Evolutionary conservation across 2,329 filamentous ascomycete genomes (phyloP).

Genomic region (Aspergillus fischeri): DNA sequence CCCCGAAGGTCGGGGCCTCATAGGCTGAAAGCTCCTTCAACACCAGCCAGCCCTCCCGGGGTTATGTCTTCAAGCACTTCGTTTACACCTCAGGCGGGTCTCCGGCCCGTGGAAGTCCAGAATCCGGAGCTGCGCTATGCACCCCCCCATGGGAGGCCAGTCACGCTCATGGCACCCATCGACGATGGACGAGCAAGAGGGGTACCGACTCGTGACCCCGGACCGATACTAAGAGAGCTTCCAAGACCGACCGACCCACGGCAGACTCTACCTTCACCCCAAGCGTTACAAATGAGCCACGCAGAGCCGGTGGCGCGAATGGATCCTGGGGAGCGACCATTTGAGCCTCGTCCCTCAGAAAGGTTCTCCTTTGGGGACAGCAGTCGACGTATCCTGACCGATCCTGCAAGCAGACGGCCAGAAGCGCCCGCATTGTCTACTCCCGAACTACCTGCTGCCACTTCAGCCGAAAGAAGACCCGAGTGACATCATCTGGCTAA

Average conservation of each 20-base stretch:
- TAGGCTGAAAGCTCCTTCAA: slow-evolving; percentile 26
- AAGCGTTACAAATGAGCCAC: slow-evolving; percentile 26
- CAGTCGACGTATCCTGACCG: slow-evolving; percentile 20
- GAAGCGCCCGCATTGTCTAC: slow-evolving; percentile 19
- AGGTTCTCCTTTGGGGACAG: slow-evolving; percentile 22
- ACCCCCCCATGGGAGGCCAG: slow-evolving; percentile 11
- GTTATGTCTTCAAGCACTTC: slow-evolving; percentile 16
- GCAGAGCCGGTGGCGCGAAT: slow-evolving; percentile 24
- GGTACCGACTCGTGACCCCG: slow-evolving; percentile 17
- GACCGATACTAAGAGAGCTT: slow-evolving; percentile 23
- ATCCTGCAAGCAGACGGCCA: slow-evolving; percentile 20
- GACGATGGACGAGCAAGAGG: slow-evolving; percentile 19
- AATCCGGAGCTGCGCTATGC: slow-evolving; percentile 20
- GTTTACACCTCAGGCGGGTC: slow-evolving; percentile 16
- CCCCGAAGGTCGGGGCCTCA: slow-evolving; percentile 23
- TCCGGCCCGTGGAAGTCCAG: slow-evolving; percentile 11
- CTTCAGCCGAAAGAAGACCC: slow-evolving; percentile 15
- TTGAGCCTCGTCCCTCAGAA: slow-evolving; percentile 19
- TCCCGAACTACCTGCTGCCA: slow-evolving; percentile 17
- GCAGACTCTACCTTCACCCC: slow-evolving; percentile 29
- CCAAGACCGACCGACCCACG: slow-evolving; percentile 23
- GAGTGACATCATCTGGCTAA: slow-evolving; percentile 10
- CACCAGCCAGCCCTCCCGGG: slow-evolving; percentile 29
- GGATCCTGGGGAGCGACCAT: slow-evolving; percentile 20
- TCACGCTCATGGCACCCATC: slow-evolving; percentile 11